A percentile compares a stretch with the other conserved stretches of the same genome.
Evolutionary conservation across 345 rosid species (phyloP).

Genomic region (Salix viminalis): DNA sequence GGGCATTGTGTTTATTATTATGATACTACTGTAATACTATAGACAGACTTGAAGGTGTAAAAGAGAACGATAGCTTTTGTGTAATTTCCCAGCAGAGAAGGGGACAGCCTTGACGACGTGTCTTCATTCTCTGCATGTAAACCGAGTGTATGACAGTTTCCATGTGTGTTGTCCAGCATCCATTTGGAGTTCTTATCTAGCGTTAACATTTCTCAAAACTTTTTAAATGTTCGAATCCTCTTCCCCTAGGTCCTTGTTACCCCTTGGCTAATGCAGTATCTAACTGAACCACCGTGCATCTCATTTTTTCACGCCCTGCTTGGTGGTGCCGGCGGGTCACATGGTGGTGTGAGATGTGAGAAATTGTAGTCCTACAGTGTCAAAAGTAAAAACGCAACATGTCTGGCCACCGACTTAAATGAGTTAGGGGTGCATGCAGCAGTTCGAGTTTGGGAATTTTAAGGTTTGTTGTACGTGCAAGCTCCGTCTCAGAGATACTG

Average conservation of each 20-base stretch:
- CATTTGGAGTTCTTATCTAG: not conserved
- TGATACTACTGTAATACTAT: not conserved
- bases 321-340: not conserved
- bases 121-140: constrained; percentile 11
- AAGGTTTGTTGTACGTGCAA: not conserved
- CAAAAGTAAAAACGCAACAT: not conserved
- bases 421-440: not conserved
- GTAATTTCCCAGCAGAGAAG: constrained; percentile 12
- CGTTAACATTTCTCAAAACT: not conserved
- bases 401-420: not conserved
- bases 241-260: not conserved
- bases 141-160: not conserved
- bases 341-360: not conserved
- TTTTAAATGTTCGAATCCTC: not conserved
- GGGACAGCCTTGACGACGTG: constrained; percentile 17
- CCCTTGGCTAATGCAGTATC: not conserved
- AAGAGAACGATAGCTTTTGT: constrained; percentile 20
- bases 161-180: constrained; percentile 6
- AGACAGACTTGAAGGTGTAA: constrained; percentile 23
- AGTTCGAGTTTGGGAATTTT: too few species aligned
- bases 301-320: not conserved
- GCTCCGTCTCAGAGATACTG: too few species aligned
- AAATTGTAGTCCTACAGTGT: not conserved
- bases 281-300: not conserved
- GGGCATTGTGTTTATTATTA: constrained; percentile 12